These are phyloP conservation scores for Psilocybe mexicana DNA, from an alignment of 1,284 basidiomycete species.

Conservation along the genomic window DNA sequence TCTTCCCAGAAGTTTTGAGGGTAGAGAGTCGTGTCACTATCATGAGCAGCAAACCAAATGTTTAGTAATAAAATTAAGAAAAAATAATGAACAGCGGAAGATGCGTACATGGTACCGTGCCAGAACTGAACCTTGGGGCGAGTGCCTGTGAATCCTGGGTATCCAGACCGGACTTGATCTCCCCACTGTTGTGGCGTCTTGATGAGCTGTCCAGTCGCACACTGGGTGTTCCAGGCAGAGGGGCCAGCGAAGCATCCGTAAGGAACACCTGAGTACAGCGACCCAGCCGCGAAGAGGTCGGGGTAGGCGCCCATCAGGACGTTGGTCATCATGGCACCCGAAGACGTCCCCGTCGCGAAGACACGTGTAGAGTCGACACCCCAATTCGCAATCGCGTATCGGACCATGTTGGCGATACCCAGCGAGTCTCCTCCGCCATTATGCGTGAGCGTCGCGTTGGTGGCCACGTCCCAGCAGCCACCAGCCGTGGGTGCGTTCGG, in stretches of 20 bases:
- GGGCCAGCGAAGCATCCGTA: constrained; percentile 54
- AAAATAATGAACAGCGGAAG: too few relatives aligned
- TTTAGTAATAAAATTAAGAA: too few relatives aligned
- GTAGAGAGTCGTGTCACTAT: constrained; percentile 50
- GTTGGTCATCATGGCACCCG: constrained; percentile 62
- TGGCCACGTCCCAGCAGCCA: constrained; percentile 54
- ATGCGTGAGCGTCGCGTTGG: constrained; percentile 49
- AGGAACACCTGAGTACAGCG: constrained; percentile 51
- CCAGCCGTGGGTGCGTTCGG: constrained; percentile 35
- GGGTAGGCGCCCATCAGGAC: constrained; percentile 54
- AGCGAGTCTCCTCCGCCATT: constrained; percentile 54
- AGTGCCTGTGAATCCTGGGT: constrained; percentile 51
- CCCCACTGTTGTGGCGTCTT: constrained; percentile 33
- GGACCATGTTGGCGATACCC: constrained; percentile 46
- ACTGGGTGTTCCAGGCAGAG: constrained; percentile 36
- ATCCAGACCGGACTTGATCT: constrained; percentile 42
- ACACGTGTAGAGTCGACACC: constrained; percentile 45
- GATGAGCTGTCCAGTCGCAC: constrained; percentile 8
- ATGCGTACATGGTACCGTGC: constrained; percentile 50
- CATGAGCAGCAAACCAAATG: neutral
- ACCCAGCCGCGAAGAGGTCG: constrained; percentile 49
- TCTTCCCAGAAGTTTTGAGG: constrained; percentile 52
- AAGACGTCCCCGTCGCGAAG: constrained; percentile 51
- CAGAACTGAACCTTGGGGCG: constrained; percentile 54
- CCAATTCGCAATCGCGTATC: constrained; percentile 49